Percentiles rank a stretch among this genome's conserved stretches.
phyloP scores from a whole-genome alignment of 2,329 filamentous ascomycete species.

The Fusarium goolgardi region DNA sequence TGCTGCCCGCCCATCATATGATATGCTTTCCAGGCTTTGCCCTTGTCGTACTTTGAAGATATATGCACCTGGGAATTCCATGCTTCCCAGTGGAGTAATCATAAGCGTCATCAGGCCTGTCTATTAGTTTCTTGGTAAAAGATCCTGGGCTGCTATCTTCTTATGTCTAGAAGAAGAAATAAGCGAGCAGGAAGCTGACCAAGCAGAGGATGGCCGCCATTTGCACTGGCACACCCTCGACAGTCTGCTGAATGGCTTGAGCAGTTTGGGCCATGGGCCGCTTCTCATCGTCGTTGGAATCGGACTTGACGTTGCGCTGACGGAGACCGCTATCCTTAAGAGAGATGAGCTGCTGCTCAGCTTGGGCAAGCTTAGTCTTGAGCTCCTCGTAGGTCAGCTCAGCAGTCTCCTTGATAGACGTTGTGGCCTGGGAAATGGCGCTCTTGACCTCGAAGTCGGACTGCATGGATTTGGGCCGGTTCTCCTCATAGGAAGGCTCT shows the following conservation, averaged over 20 bases:
- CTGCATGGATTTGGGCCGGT: constrained; percentile 40
- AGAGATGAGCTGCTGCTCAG: constrained; percentile 76
- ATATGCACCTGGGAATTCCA: constrained; percentile 26
- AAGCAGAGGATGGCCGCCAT: constrained; percentile 86
- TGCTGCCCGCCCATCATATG: constrained; percentile 22
- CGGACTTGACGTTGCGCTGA: constrained; percentile 76
- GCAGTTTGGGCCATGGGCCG: constrained; percentile 61
- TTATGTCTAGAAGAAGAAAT: constrained; percentile 85
- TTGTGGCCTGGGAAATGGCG: constrained; percentile 55
- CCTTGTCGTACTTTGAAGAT: constrained; percentile 21
- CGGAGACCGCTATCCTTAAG: constrained; percentile 80
- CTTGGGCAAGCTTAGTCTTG: constrained; percentile 78
- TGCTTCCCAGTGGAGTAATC: constrained; percentile 30
- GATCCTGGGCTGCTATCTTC: constrained; percentile 12
- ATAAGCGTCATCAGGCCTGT: constrained; percentile 39
- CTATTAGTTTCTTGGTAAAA: constrained; percentile 31
- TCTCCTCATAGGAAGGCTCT: constrained; percentile 48
- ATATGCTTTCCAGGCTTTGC: constrained; percentile 36
- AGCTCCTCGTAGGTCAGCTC: constrained; percentile 68
- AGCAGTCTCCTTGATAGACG: constrained; percentile 59
- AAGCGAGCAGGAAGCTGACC: constrained; percentile 91
- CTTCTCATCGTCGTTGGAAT: constrained; percentile 63
- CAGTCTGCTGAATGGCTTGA: constrained; percentile 66
- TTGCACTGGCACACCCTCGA: constrained; percentile 86
- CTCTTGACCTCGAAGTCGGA: constrained; percentile 48